These are phyloP conservation scores for Penicillium sp. DNA, from an alignment of 2,329 filamentous ascomycete species.

Conservation along the genomic window DNA sequence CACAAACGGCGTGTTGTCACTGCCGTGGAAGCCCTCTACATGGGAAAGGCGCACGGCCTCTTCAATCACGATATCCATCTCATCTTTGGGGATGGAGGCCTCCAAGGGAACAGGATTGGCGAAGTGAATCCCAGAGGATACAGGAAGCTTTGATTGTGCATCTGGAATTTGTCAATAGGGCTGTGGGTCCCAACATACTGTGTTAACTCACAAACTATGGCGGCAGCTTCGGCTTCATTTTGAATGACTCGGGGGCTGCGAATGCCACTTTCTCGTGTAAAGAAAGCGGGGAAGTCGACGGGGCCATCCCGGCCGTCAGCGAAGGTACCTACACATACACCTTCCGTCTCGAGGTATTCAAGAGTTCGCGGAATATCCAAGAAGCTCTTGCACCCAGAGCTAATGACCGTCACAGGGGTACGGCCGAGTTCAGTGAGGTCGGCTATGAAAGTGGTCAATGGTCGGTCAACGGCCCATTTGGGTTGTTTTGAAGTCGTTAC, in stretches of 20 bases:
- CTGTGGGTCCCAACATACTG: not conserved
- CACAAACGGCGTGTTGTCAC: conserved; percentile 79
- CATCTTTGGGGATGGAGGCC: conserved; percentile 63
- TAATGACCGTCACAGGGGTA: conserved; percentile 82
- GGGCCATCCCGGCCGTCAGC: conserved; percentile 69
- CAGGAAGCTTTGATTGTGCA: conserved; percentile 67
- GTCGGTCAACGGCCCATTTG: not conserved
- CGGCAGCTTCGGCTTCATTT: conserved; percentile 76
- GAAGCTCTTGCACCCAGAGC: conserved; percentile 92
- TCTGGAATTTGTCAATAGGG: conserved; percentile 40
- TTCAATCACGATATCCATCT: conserved; percentile 68
- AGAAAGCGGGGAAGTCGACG: conserved; percentile 90
- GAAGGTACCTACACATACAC: conserved; percentile 82
- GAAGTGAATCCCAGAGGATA: conserved; percentile 78
- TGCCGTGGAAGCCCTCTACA: conserved; percentile 65
- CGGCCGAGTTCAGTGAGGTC: conserved; percentile 91
- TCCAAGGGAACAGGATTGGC: conserved; percentile 80
- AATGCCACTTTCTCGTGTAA: conserved; percentile 78
- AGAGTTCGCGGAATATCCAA: conserved; percentile 86
- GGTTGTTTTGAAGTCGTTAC: conserved; percentile 21
- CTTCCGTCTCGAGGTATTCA: conserved; percentile 69
- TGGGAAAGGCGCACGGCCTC: conserved; percentile 63
- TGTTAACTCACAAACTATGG: conserved; percentile 65
- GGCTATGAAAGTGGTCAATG: conserved; percentile 47
- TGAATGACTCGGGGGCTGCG: conserved; percentile 72